These are phyloP conservation scores for Phytophthora sojae DNA, from an alignment of 352 stramenopile species.

Conservation along the genomic window DNA sequence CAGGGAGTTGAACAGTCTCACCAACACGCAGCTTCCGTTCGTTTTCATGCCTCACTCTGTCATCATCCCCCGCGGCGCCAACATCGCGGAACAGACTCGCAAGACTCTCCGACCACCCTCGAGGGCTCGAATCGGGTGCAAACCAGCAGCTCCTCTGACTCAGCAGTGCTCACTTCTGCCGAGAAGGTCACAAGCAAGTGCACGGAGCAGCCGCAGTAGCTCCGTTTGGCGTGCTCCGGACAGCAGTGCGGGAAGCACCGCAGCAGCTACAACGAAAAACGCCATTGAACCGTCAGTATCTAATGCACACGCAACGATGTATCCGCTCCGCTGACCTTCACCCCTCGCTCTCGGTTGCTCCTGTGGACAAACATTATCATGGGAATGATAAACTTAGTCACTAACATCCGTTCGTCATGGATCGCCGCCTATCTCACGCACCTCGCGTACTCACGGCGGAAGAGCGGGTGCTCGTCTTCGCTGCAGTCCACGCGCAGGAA, in stretches of 20 bases:
- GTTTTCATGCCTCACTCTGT: neutral
- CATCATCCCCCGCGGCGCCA: neutral
- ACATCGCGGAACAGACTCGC: slow-evolving; percentile 1
- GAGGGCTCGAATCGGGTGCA: slow-evolving; percentile 40
- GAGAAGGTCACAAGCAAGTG: slow-evolving; percentile 38
- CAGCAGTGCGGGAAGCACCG: slow-evolving; percentile 55
- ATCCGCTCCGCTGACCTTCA: slow-evolving; percentile 9
- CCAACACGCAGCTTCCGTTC: neutral
- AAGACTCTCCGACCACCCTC: slow-evolving; percentile 12
- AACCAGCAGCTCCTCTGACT: slow-evolving; percentile 20
- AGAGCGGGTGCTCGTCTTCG: slow-evolving; percentile 40
- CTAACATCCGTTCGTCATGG: no score
- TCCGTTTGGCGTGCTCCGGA: slow-evolving; percentile 34
- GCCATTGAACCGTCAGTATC: no score
- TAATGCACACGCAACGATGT: no score
- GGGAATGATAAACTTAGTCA: neutral
- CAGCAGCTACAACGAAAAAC: slow-evolving; percentile 3
- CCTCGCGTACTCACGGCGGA: slow-evolving; percentile 44
- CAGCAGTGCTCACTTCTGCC: neutral
- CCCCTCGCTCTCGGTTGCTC: slow-evolving; percentile 12
- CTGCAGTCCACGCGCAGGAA: slow-evolving; percentile 44
- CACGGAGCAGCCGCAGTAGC: slow-evolving; percentile 48
- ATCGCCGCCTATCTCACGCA: slow-evolving; percentile 2
- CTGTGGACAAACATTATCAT: neutral
- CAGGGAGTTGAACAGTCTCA: neutral